Evolutionary conservation across 495 filamentous ascomycete genomes (phyloP), one percentile per base, ranked within the genome.

Genomic region (Parathielavia appendiculata): DNA sequence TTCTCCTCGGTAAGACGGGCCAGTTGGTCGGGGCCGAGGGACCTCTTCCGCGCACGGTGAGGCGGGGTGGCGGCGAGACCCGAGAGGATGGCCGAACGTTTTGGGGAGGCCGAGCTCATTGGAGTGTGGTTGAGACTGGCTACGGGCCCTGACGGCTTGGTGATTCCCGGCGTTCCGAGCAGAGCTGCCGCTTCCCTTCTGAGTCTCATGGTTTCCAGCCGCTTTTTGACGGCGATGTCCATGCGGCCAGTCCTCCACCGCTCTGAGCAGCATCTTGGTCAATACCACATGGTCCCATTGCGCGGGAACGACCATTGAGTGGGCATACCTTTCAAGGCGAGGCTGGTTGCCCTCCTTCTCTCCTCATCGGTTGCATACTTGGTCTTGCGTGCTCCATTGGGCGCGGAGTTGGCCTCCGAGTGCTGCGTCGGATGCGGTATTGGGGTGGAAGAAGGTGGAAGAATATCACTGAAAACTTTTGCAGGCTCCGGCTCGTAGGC

Each of bases 241-340:
- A 65, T 69, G 6, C 6, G 12, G n/a, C 66, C 64, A 5, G 64
- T 59, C 8, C 59, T 61, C 66, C 66, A 69, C 55, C 66, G 61
- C 34, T 55, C 59, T 66, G 47, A 12, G 17, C 35, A n/a, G 14
- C 2, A 50, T 13, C 19, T 6, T 22, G 5, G 12, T 23, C 48
- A 49, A 30, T 26, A 23, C 19, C 11, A 46, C 16, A n/a, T n/a
- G 47, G 5, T 39, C 10, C 39, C 17, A 20, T 44, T 44, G 14
- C 5, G 0, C n/a, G 45, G 16, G 26, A 17, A 38, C 11, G 14
- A 4, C 19, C 5, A 11, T 2, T 16, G 14, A 17, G 17, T 23
- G 19, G n/a, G 47, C 62, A 34, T 56, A 68, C 63, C 14, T 22
- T 63, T 63, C 52, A 62, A 19, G 2, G 60, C 60, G 1, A 51